Evolutionary conservation across 257 asterid species (phyloP), one percentile per base, ranked within the genome.

Genomic region (Linderniella brevidens): DNA sequence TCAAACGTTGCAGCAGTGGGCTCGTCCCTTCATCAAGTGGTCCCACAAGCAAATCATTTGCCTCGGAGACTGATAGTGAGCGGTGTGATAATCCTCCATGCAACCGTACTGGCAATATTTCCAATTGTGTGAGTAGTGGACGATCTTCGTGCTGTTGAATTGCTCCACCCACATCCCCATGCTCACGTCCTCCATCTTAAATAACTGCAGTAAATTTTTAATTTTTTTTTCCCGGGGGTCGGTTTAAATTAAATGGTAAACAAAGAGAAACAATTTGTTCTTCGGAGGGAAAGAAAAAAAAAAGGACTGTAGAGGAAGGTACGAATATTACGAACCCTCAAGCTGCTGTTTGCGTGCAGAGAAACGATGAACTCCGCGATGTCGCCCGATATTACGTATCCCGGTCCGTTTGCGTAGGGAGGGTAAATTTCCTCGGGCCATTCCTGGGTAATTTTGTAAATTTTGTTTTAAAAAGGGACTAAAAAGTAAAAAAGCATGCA

Each of bases 81-180:
- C 99, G 1, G 99, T 81, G 77, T 70, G 81, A 53, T 85, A 90
- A 66, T 75, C 65, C 58, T 75, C 82, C 81, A 75, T 68, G 68
- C 96, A 90, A 6, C 99, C 99, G 56, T 81, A 81, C 58, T 90
- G 94, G 52, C 99, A 90, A 37, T 77, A 90, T 52, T 79, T 90
- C 93, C 85, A 77, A 59, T 50, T 85, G 66, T 90, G 99, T 9
- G 68, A 41, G 67, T 90, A 85, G 51, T 71, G 82, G 4, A 85
- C 92, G 19, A 50, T 57, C 46, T 49, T 54, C 3, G 88, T 64
- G 68, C 72, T 69, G 77, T 79, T 85, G 80, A 76, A 79, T 58
- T 68, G 80, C 72, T 79, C 93, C 5, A 88, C 94, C 98, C 96
- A 84, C 96, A 85, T 80, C 57, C 98, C 98, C 96, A 88, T 85